A percentile compares a stretch with the other conserved stretches of the same genome.
phyloP scores from a whole-genome alignment of 495 filamentous ascomycete species.

The Xylaria sp. region DNA sequence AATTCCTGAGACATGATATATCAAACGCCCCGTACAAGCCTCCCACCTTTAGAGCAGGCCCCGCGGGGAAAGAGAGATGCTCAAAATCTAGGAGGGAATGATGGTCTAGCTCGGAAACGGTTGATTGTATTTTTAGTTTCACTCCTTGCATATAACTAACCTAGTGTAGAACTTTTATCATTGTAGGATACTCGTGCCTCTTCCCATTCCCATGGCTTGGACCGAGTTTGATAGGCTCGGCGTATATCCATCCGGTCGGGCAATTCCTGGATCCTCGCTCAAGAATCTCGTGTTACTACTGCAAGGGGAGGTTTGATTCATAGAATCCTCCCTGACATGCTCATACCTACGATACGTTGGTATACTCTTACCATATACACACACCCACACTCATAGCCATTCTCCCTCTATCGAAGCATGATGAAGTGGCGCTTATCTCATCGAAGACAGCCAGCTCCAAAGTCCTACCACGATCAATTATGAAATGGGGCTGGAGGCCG shows the following conservation, averaged over 20 bases:
- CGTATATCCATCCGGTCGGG: neutral
- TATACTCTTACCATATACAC: neutral
- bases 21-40: neutral
- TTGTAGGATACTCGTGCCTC: neutral
- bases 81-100: neutral
- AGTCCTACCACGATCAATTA: neutral
- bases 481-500: neutral
- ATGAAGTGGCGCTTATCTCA: neutral
- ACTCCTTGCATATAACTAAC: too few relatives aligned
- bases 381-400: neutral
- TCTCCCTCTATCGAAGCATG: neutral
- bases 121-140: neutral
- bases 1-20: neutral
- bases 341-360: neutral
- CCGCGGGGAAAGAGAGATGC: neutral
- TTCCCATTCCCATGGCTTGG: neutral
- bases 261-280: neutral
- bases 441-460: neutral
- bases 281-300: neutral
- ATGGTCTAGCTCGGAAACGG: neutral
- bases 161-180: too few relatives aligned
- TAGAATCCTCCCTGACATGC: neutral
- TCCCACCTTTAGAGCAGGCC: neutral
- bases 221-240: neutral
- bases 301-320: neutral